Conservation (phyloP, 169 alveolate genomes). For the Cryptosporidium viatorum region DNA sequence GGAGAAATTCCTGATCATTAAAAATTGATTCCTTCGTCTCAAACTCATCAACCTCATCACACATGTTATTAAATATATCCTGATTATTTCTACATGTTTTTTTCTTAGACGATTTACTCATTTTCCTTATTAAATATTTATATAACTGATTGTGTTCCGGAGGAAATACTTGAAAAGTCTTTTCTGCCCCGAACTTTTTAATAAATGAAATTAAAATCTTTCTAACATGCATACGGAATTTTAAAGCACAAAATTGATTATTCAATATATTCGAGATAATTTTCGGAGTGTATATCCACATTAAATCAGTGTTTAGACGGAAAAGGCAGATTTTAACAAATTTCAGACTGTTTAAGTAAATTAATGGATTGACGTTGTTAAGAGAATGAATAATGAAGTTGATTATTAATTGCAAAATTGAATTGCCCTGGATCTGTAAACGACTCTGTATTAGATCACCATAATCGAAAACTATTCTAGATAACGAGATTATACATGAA, state of each 20-base stretch:
- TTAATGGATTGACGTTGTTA: background rate
- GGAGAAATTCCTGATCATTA: background rate
- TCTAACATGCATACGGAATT: slow-evolving; percentile 43
- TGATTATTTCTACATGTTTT: background rate
- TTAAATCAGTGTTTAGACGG: background rate
- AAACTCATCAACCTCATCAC: background rate
- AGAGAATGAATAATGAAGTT: slow-evolving; percentile 9
- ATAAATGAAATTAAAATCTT: slow-evolving; percentile 23
- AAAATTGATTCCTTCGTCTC: background rate
- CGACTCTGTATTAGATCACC: slow-evolving; percentile 36
- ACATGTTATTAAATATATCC: background rate
- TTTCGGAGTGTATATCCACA: background rate
- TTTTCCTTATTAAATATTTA: slow-evolving; percentile 30
- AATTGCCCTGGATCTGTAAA: background rate
- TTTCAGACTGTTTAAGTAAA: slow-evolving; percentile 30
- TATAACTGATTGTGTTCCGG: slow-evolving; percentile 19
- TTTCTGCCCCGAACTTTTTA: slow-evolving; percentile 33
- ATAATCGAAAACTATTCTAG: slow-evolving; percentile 37
- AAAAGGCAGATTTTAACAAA: slow-evolving; percentile 16
- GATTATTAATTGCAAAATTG: background rate
- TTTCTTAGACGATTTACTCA: background rate
- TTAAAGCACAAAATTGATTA: slow-evolving; percentile 21
- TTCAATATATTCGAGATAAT: slow-evolving; percentile 13
- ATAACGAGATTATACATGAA: slow-evolving; percentile 37
- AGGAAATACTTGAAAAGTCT: slow-evolving; percentile 40